phyloP scores from a whole-genome alignment of 257 asterid genomes.

The Nicotiana otophora region DNA sequence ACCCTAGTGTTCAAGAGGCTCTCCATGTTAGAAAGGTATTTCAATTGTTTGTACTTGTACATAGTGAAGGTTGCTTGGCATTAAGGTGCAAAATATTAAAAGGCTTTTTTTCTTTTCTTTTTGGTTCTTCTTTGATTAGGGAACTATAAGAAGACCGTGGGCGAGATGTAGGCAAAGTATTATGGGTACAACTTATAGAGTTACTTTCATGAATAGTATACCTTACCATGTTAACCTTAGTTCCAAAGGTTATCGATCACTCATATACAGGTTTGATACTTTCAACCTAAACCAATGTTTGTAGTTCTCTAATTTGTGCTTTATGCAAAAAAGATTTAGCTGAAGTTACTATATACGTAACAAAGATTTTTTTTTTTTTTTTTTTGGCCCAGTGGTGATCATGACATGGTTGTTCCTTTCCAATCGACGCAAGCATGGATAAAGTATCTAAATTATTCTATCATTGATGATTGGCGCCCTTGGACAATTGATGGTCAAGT shows the following conservation, averaged over 20 bases:
- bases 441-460: conserved; percentile 10
- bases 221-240: conserved; percentile 6
- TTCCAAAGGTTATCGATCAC: not conserved
- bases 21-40: conserved; percentile 25
- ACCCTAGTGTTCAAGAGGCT: conserved; percentile 19
- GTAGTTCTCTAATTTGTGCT: not conserved
- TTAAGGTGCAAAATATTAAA: not conserved
- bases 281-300: not conserved
- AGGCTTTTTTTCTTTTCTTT: too few relatives aligned
- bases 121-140: not conserved
- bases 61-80: not conserved
- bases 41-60: not conserved
- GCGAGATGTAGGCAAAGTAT: not conserved
- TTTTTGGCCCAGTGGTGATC: conserved; percentile 15
- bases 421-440: conserved; percentile 19
- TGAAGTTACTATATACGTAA: not conserved
- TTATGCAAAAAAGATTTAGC: not conserved
- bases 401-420: conserved; percentile 16
- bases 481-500: conserved; percentile 39
- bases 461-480: conserved; percentile 14
- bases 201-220: not conserved
- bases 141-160: not conserved
- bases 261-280: not conserved
- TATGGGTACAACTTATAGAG: not conserved
- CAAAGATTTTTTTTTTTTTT: not conserved